Conservation (phyloP, 306 rosid genomes). For the Nissolia schottii region DNA sequence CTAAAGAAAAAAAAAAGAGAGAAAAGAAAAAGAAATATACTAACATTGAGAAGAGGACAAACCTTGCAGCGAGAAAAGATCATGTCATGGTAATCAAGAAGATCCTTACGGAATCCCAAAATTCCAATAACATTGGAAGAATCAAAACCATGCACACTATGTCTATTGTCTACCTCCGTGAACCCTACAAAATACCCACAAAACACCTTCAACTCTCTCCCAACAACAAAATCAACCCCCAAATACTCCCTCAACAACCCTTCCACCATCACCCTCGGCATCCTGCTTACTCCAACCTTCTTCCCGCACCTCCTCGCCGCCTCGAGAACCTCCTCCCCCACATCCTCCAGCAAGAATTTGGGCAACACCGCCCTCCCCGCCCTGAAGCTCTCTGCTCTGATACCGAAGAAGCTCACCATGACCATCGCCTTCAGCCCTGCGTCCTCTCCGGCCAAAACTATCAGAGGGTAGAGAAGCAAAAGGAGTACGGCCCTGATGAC, state of each 20-base stretch:
- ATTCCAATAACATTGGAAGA: conserved; percentile 40
- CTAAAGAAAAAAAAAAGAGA: too few relatives aligned
- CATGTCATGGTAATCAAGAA: conserved; percentile 22
- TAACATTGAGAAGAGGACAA: neutral
- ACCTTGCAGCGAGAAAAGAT: conserved; percentile 59
- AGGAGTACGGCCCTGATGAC: conserved; percentile 44
- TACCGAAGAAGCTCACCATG: conserved; percentile 66
- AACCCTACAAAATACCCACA: conserved; percentile 65
- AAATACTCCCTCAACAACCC: conserved; percentile 63
- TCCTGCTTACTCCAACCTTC: conserved; percentile 47
- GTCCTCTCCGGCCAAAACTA: conserved; percentile 38
- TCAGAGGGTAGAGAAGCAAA: conserved; percentile 53
- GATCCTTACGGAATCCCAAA: conserved; percentile 24
- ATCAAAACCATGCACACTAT: neutral
- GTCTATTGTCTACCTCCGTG: conserved; percentile 36
- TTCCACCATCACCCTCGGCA: conserved; percentile 70
- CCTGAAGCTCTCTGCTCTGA: conserved; percentile 47
- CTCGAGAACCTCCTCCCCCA: conserved; percentile 55
- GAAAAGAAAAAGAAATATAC: too few relatives aligned
- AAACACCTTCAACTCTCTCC: conserved; percentile 54
- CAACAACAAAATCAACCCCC: conserved; percentile 55
- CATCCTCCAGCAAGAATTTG: conserved; percentile 60
- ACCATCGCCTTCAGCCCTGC: conserved; percentile 59
- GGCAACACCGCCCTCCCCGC: conserved; percentile 63
- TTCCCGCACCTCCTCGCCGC: conserved; percentile 34